Conservation (phyloP, 2,329 filamentous ascomycete genomes). For the Sordariomycetes sp. region DNA sequence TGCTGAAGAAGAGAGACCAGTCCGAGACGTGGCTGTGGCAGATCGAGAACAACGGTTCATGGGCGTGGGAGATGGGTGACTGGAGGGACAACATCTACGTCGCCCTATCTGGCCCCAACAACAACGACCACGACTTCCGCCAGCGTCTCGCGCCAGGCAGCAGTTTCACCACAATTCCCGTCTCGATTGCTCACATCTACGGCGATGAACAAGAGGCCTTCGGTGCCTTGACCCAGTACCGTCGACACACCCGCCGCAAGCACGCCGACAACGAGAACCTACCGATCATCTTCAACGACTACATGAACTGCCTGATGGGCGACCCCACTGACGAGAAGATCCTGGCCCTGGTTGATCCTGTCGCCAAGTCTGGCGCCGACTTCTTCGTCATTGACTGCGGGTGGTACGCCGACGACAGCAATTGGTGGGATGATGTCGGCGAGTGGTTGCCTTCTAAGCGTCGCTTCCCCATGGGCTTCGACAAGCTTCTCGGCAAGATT, state of each 20-base stretch:
- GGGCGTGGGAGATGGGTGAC: slow-evolving; percentile 25
- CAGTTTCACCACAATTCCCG: slow-evolving; percentile 13
- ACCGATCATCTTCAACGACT: slow-evolving; percentile 26
- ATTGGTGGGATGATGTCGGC: slow-evolving; percentile 27
- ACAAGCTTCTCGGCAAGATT: slow-evolving; percentile 14
- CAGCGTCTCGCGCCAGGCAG: slow-evolving; percentile 12
- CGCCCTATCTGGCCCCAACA: slow-evolving; percentile 14
- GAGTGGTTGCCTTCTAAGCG: slow-evolving; percentile 19
- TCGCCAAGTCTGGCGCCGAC: slow-evolving; percentile 18
- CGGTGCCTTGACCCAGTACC: slow-evolving; percentile 16
- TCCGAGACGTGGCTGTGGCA: slow-evolving; percentile 23
- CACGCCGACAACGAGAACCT: slow-evolving; percentile 18
- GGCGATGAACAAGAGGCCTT: slow-evolving; percentile 14
- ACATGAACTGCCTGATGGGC: slow-evolving; percentile 29
- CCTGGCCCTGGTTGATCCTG: slow-evolving; percentile 17
- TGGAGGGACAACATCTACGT: slow-evolving; percentile 21
- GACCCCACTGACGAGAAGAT: slow-evolving; percentile 23
- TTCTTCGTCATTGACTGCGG: slow-evolving; percentile 26
- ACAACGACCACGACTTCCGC: slow-evolving; percentile 17
- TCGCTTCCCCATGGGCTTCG: slow-evolving; percentile 21
- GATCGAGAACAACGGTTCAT: slow-evolving; percentile 23
- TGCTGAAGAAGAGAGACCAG: slow-evolving; percentile 11
- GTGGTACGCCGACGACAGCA: slow-evolving; percentile 24
- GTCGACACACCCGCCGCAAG: slow-evolving; percentile 16
- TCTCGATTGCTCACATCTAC: slow-evolving; percentile 12